Base-by-base conservation (phyloP, 176 grass and related monocot species). In the Paspalum notatum region DNA sequence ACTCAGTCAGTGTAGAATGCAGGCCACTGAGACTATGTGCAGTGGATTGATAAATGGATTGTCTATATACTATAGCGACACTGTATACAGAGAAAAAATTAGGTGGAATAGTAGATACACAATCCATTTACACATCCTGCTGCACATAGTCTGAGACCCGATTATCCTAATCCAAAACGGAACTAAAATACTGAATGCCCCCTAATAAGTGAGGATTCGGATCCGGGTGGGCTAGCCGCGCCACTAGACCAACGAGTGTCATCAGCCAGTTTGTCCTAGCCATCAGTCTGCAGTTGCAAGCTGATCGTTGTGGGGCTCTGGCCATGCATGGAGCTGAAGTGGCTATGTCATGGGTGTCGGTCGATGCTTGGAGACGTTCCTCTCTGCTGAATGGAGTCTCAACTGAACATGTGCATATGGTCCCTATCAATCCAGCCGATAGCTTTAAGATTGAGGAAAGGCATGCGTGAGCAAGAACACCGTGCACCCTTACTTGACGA, bases 1-100 rank as follows among this genome's bases (percentile, higher is more conserved):
- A 52, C 57, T 50, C 12, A 32, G 25, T 48, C 4, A 62, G 40
- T 39, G 62, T 59, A 37, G 9, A 64, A 20, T 60, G 46, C 12
- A 68, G 46, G 24, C 62, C 82, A 85, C 76, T 75, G 24, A 25
- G 9, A 84, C n/a, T n/a, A n/a, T n/a, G n/a, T n/a, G n/a, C n/a
- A n/a, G n/a, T n/a, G n/a, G n/a, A n/a, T n/a, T n/a, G n/a, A n/a
- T n/a, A n/a, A n/a, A n/a, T n/a, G n/a, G n/a, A n/a, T n/a, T n/a
- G n/a, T n/a, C n/a, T n/a, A n/a, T n/a, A n/a, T n/a, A n/a, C n/a
- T n/a, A n/a, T n/a, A n/a, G n/a, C n/a, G n/a, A n/a, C n/a, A n/a
- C n/a, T n/a, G n/a, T n/a, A n/a, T n/a, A n/a, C n/a, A n/a, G n/a
- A n/a, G n/a, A n/a, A n/a, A n/a, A n/a, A n/a, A n/a, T n/a, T n/a